Percentiles rank a stretch among this genome's conserved stretches.
Conservation (phyloP, 441 rosid genomes). For the Cnidoscolus chayamansa region DNA sequence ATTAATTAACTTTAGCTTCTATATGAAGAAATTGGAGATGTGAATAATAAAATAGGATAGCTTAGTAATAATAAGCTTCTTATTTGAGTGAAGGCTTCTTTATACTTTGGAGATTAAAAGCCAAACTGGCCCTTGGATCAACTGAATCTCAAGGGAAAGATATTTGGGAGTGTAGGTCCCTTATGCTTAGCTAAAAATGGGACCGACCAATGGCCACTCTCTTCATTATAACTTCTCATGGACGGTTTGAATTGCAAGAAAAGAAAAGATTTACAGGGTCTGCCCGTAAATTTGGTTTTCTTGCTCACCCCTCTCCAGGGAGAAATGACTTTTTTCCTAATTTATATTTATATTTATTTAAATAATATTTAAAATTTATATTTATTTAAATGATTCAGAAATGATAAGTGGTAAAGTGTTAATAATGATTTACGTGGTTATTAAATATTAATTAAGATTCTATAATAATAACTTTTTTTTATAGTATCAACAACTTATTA, state of each 20-base stretch:
- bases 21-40: neutral
- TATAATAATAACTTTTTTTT: no score
- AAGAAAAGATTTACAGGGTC: neutral
- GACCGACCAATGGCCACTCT: conserved; percentile 7
- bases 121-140: neutral
- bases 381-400: no score
- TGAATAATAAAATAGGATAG: neutral
- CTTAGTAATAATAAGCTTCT: neutral
- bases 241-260: conserved; percentile 32
- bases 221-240: conserved; percentile 8
- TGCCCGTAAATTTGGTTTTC: no score
- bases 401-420: no score
- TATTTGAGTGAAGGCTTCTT: neutral
- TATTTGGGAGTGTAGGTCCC: neutral
- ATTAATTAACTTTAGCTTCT: neutral
- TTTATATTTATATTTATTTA: no score
- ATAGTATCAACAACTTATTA: no score
- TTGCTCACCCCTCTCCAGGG: no score
- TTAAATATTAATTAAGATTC: no score
- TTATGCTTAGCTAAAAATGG: conserved; percentile 1
- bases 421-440: no score
- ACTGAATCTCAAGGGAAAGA: no score
- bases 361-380: no score
- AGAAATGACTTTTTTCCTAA: no score
- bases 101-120: neutral